These are phyloP conservation scores for Starmerella vaccinii DNA, from an alignment of 805 yeast genomes.

Conservation along the genomic window DNA sequence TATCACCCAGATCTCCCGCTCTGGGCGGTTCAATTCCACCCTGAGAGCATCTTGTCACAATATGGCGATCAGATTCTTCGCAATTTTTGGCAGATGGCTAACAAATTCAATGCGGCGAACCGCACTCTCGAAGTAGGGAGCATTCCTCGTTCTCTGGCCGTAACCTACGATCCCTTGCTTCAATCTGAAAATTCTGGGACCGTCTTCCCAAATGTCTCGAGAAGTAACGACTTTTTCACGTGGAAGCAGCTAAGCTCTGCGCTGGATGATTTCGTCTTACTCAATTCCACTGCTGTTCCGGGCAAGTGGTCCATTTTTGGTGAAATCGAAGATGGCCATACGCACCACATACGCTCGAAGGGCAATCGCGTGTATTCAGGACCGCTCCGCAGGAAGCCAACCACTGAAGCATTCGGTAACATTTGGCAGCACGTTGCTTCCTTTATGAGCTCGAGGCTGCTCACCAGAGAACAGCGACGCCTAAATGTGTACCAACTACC, in stretches of 20 bases:
- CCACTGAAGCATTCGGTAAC: neutral
- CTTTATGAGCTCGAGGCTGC: slow-evolving; percentile 22
- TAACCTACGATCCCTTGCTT: slow-evolving; percentile 7
- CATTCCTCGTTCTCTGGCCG: slow-evolving; percentile 9
- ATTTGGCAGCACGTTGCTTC: slow-evolving; percentile 15
- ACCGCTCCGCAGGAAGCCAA: slow-evolving; percentile 6
- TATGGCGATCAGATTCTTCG: slow-evolving; percentile 48
- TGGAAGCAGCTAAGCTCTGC: slow-evolving; percentile 11
- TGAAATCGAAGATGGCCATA: slow-evolving; percentile 28
- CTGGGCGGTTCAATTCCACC: slow-evolving; percentile 94
- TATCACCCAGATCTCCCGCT: slow-evolving; percentile 52
- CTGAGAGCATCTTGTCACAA: slow-evolving; percentile 82
- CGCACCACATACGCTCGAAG: slow-evolving; percentile 22
- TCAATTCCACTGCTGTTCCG: slow-evolving; percentile 72
- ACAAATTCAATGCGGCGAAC: slow-evolving; percentile 27
- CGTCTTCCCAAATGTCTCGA: neutral
- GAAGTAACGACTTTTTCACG: neutral
- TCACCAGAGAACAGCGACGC: slow-evolving; percentile 23
- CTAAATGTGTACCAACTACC: slow-evolving; percentile 40
- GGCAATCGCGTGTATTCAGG: slow-evolving; percentile 17
- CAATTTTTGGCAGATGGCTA: slow-evolving; percentile 52
- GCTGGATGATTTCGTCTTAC: slow-evolving; percentile 43
- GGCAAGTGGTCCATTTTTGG: slow-evolving; percentile 88
- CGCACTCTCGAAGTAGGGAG: slow-evolving; percentile 1
- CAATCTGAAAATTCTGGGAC: neutral